Conservation (phyloP, 2,329 filamentous ascomycete genomes). For the Aspergillus pseudonomiae region DNA sequence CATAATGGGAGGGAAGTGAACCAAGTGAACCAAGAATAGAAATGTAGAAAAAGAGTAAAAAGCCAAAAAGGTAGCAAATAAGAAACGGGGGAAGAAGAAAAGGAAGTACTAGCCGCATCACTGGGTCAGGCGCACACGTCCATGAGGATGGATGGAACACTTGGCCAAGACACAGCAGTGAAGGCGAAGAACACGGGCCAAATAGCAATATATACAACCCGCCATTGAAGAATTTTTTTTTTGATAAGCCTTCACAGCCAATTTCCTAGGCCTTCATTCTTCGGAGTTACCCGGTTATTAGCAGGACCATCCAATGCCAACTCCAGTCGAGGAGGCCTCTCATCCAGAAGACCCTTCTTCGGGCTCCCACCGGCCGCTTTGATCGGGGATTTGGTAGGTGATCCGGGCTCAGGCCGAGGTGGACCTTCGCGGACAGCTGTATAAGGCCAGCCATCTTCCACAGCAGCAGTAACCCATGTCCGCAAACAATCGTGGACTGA, state of each 20-base stretch:
- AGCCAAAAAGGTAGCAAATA: constrained; percentile 16
- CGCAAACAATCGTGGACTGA: constrained; percentile 85
- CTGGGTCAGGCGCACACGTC: constrained; percentile 26
- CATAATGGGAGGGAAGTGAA: not conserved
- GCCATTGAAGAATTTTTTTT: not conserved
- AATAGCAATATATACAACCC: not conserved
- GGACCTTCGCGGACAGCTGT: constrained; percentile 68
- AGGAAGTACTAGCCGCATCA: constrained; percentile 19
- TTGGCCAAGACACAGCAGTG: constrained; percentile 14
- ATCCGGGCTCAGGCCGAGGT: constrained; percentile 41
- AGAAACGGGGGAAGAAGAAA: constrained; percentile 17
- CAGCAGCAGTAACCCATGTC: constrained; percentile 86
- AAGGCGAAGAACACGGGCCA: constrained; percentile 13
- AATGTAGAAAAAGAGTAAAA: constrained; percentile 3
- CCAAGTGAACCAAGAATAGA: not conserved
- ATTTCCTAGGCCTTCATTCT: constrained; percentile 35
- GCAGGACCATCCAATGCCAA: constrained; percentile 41
- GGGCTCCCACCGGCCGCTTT: constrained; percentile 41
- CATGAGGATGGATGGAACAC: not conserved
- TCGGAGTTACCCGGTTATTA: constrained; percentile 23
- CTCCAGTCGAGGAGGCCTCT: constrained; percentile 64
- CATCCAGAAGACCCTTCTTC: constrained; percentile 51
- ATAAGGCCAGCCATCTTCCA: constrained; percentile 86
- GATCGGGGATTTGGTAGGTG: constrained; percentile 51
- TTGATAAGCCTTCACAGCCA: constrained; percentile 37